These are phyloP conservation scores for Umbelopsis sp. DNA, from an alignment of 192 early-diverging fungal genomes.

Conservation along the genomic window DNA sequence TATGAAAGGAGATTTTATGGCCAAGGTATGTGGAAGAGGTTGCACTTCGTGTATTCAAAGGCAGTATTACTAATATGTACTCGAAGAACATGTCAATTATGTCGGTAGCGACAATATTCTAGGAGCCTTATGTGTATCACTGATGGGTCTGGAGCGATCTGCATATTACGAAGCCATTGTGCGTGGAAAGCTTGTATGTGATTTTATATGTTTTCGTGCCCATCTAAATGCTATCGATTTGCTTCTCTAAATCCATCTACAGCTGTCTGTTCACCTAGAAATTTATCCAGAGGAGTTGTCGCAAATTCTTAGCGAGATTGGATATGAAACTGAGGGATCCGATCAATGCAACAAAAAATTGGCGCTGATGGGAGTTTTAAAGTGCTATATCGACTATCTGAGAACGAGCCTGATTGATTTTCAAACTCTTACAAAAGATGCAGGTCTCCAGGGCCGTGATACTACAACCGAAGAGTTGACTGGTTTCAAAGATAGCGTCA, in stretches of 20 bases:
- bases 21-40: background rate
- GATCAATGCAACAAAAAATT: no score
- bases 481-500: background rate
- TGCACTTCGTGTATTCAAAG: background rate
- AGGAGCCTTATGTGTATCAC: background rate
- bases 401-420: no score
- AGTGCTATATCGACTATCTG: no score
- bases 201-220: no score
- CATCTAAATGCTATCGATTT: background rate
- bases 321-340: no score
- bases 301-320: no score
- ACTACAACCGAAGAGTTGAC: no score
- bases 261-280: background rate
- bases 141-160: background rate
- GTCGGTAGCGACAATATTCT: background rate
- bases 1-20: slow-evolving; percentile 1
- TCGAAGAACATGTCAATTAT: background rate
- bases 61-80: background rate
- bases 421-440: no score
- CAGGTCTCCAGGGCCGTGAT: no score
- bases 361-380: no score
- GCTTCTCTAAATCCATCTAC: background rate
- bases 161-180: background rate
- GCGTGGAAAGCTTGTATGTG: slow-evolving; percentile 1
- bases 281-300: background rate